Conservation (phyloP, 768 basidiomycete species). For the Serendipita sp. region DNA sequence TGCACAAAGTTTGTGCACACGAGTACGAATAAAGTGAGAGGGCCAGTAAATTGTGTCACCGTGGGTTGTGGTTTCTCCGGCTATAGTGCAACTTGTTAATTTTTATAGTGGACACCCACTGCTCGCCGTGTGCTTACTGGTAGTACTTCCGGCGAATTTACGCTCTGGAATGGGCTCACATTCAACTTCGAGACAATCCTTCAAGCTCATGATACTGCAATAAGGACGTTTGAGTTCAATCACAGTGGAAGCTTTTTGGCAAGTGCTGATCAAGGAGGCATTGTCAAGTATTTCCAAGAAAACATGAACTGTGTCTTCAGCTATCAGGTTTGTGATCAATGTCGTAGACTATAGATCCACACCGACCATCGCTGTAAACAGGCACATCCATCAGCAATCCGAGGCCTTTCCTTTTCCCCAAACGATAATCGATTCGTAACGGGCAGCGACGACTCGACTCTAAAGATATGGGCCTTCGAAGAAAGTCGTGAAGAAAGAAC, state of each 20-base stretch:
- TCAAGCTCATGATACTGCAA: conserved; percentile 93
- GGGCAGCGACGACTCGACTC: conserved; percentile 86
- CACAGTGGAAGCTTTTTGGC: conserved; percentile 88
- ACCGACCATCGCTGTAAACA: conserved; percentile 17
- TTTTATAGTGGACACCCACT: conserved; percentile 85
- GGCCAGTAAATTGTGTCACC: conserved; percentile 89
- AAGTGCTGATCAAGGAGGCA: conserved; percentile 81
- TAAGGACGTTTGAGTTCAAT: conserved; percentile 78
- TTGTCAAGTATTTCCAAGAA: conserved; percentile 97
- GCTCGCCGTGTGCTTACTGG: conserved; percentile 86
- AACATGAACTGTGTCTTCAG: conserved; percentile 58
- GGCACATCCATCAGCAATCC: conserved; percentile 86
- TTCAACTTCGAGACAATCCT: conserved; percentile 99
- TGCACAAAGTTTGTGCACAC: conserved; percentile 98
- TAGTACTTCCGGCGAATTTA: conserved; percentile 94
- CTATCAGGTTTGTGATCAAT: background rate
- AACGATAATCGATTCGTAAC: conserved; percentile 87
- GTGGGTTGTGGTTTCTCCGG: conserved; percentile 32
- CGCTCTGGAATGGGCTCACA: conserved; percentile 95
- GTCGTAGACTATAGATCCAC: background rate
- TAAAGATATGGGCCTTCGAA: conserved; percentile 91
- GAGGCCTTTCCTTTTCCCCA: conserved; percentile 82
- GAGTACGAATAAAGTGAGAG: conserved; percentile 95
- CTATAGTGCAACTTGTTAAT: conserved; percentile 6
- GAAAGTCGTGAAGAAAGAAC: conserved; percentile 78